Evolutionary conservation across 2,329 filamentous ascomycete species (phyloP).

Genomic region (Diaporthe eres): DNA sequence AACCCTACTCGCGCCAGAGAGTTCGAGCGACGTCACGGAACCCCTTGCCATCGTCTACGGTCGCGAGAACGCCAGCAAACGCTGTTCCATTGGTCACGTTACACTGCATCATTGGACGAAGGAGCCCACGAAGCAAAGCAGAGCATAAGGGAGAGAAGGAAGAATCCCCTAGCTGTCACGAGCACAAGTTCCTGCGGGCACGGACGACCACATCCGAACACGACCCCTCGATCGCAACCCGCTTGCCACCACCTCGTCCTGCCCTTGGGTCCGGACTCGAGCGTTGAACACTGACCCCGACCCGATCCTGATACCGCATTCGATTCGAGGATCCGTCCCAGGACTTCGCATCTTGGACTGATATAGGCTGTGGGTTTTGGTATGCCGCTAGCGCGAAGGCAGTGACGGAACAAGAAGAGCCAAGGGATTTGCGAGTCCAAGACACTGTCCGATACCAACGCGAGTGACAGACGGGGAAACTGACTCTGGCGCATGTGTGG

Average conservation of each 20-base stretch:
- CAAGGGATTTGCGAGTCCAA: conserved; percentile 36
- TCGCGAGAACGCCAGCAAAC: conserved; percentile 18
- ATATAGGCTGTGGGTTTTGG: conserved; percentile 26
- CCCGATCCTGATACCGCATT: conserved; percentile 15
- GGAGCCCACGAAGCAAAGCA: conserved; percentile 4
- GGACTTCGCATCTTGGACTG: conserved; percentile 24
- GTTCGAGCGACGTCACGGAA: conserved; percentile 6
- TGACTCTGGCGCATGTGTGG: conserved; percentile 27
- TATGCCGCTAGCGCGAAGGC: conserved; percentile 34
- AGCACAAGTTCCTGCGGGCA: conserved; percentile 35
- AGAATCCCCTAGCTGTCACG: conserved; percentile 13
- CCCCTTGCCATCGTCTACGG: conserved; percentile 11
- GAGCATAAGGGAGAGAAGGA: conserved; percentile 10
- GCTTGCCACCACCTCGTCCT: conserved; percentile 17
- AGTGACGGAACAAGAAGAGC: conserved; percentile 31
- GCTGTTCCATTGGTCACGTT: conserved; percentile 26
- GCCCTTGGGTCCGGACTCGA: conserved; percentile 20
- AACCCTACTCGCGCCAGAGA: background rate
- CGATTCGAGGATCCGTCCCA: conserved; percentile 20
- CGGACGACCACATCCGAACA: conserved; percentile 18
- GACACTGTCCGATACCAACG: conserved; percentile 34
- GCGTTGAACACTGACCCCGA: conserved; percentile 4
- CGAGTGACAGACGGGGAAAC: conserved; percentile 26
- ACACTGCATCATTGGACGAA: conserved; percentile 24
- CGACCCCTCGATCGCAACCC: conserved; percentile 24